Evolutionary conservation across 2,329 filamentous ascomycete genomes (phyloP), one percentile per base, ranked within the genome.

Genomic region (Phialophora tarda): DNA sequence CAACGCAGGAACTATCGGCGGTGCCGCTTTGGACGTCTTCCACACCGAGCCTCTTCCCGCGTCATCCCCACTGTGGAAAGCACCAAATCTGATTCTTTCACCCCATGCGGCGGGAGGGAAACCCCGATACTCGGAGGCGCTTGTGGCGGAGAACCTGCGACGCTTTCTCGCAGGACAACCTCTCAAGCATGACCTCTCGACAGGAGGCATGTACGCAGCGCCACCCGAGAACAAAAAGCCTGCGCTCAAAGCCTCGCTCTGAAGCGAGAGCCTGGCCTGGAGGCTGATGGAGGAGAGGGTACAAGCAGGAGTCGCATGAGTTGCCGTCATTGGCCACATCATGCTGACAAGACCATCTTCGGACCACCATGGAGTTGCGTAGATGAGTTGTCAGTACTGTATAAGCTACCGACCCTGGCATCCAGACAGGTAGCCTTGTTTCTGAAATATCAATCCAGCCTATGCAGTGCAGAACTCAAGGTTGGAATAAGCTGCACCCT

Each of bases 1-100:
- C 1, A 28, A 70, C 58, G 75, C 79, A 5, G 88, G 88, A 0
- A 74, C 71, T 2, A 90, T 93, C 70, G 79, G 82, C 12, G 90
- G 89, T 0, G 87, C 85, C 1, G 90, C 87, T 0, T 73, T 92
- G 23, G 90, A 93, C 78, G 90, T 92, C 0, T 92, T 89, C 74
- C 85, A 88, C 61, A 78, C 86, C 2, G 90, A 93, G 73, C 90
- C 90, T 5, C 74, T 93, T 66, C 85, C 87, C 0, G 67, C 73
- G 7, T 83, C 89, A 34, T 91, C 88, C 69, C 79, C 80, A 26
- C 92, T 71, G 12, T 71, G 66, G 66, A 69, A 63, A n/a, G 60
- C 68, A 23, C 58, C 58, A 17, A 70, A 70, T 55, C 23, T 62
- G 11, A 66, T 69, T 28, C 59, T 70, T 26, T 64, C 63, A 14